These are phyloP conservation scores for Grifola frondosa DNA, from an alignment of 1,284 basidiomycete genomes.

Conservation along the genomic window DNA sequence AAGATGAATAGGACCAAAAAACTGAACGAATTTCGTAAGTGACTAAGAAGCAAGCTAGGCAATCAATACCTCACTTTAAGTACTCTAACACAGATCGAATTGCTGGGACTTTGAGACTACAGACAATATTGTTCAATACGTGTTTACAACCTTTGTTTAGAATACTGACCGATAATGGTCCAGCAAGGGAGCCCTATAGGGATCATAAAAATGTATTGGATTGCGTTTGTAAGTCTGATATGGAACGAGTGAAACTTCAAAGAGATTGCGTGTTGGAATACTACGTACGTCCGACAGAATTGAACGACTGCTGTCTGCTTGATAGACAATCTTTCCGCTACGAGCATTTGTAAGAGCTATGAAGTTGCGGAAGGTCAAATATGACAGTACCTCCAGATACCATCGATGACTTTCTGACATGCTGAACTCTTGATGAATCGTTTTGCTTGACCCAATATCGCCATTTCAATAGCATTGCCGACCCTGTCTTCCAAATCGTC, in stretches of 20 bases:
- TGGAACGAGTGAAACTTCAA: neutral
- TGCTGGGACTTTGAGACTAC: conserved; percentile 87
- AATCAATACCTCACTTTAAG: conserved; percentile 53
- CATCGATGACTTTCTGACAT: conserved; percentile 85
- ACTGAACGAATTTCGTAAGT: conserved; percentile 39
- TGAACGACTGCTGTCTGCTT: conserved; percentile 81
- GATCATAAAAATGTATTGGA: conserved; percentile 93
- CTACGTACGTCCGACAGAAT: conserved; percentile 81
- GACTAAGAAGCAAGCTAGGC: neutral
- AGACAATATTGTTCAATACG: conserved; percentile 1
- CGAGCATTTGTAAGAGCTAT: no score
- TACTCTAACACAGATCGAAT: conserved; percentile 90
- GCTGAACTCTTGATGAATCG: conserved; percentile 84
- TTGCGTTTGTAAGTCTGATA: conserved; percentile 87
- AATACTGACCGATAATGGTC: conserved; percentile 82
- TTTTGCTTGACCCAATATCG: conserved; percentile 82
- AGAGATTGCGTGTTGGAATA: no score
- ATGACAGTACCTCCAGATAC: conserved; percentile 58
- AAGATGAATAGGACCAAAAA: conserved; percentile 83
- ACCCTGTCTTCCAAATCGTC: conserved; percentile 75
- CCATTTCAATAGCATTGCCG: conserved; percentile 90
- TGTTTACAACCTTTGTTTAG: neutral
- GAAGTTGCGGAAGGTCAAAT: conserved; percentile 5
- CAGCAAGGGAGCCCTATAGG: conserved; percentile 86
- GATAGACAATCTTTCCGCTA: conserved; percentile 87